These are phyloP conservation scores for Cardiospermum halicacabum DNA, from an alignment of 345 rosid species.

Conservation along the genomic window DNA sequence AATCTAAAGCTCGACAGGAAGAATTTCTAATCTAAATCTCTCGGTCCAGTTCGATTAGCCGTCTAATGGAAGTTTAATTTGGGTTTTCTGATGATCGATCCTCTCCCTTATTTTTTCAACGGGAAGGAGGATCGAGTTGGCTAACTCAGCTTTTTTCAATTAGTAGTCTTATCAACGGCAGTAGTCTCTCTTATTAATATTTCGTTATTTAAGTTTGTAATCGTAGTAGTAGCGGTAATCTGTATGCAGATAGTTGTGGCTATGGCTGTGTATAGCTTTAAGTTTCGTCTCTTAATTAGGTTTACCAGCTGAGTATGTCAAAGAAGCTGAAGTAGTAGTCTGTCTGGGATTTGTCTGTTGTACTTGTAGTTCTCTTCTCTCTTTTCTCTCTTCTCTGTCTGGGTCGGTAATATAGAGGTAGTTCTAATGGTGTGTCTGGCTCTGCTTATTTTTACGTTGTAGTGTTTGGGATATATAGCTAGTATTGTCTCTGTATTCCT, in stretches of 20 bases:
- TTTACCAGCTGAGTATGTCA: background rate
- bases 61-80: background rate
- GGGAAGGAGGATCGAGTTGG: constrained; percentile 48
- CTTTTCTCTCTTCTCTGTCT: background rate
- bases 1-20: constrained; percentile 35
- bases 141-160: constrained; percentile 22
- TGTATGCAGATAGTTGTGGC: background rate
- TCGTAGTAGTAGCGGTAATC: background rate
- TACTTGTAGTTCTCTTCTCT: background rate
- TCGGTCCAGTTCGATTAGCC: background rate
- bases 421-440: background rate
- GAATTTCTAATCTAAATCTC: too few relatives aligned
- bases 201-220: background rate
- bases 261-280: constrained; percentile 12
- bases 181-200: background rate
- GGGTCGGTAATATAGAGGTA: background rate
- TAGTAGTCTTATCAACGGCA: background rate
- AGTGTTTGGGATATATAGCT: background rate
- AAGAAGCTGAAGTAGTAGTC: background rate
- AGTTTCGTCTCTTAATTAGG: background rate
- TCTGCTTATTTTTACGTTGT: too few relatives aligned
- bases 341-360: background rate
- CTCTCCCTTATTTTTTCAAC: constrained; percentile 85
- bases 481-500: background rate
- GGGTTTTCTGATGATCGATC: constrained; percentile 20